These are phyloP conservation scores for Clarkia xantiana DNA, from an alignment of 345 rosid genomes.

Conservation along the genomic window DNA sequence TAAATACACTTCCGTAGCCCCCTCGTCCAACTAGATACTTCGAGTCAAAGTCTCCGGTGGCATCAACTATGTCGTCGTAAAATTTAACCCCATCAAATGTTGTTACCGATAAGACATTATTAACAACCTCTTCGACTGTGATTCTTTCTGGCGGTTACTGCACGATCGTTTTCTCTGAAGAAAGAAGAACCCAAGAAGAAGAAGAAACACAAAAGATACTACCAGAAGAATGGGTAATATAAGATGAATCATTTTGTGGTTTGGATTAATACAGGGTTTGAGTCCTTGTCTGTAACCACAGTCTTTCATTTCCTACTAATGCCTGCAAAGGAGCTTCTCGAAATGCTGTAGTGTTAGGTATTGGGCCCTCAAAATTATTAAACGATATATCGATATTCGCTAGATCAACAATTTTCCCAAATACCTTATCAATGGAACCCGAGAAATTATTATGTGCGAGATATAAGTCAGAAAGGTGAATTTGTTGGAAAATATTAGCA, in stretches of 20 bases:
- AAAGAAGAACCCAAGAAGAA: not conserved
- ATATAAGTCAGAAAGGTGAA: constrained; percentile 1
- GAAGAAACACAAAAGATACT: constrained; percentile 1
- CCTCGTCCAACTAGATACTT: constrained; percentile 18
- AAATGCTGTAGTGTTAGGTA: constrained; percentile 22
- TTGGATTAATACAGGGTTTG: constrained; percentile 5
- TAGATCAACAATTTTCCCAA: constrained; percentile 2
- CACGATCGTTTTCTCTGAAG: not conserved
- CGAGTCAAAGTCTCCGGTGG: constrained; percentile 10
- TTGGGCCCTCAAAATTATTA: constrained; percentile 16
- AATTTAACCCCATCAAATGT: constrained; percentile 9
- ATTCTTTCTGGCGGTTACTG: not conserved
- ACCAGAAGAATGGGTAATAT: constrained; percentile 9
- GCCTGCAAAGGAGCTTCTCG: constrained; percentile 5
- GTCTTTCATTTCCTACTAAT: constrained; percentile 7
- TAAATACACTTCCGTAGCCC: constrained; percentile 20
- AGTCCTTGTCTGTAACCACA: constrained; percentile 13
- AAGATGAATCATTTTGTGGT: not conserved
- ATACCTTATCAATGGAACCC: constrained; percentile 11
- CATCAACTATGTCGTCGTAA: constrained; percentile 15
- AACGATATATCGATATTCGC: constrained; percentile 13
- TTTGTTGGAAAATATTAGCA: too few relatives aligned
- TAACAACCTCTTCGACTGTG: not conserved
- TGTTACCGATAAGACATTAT: constrained; percentile 8
- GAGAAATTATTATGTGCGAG: constrained; percentile 15